Evolutionary conservation across 257 asterid species (phyloP).

Genomic region (Ligustrum vulgare): DNA sequence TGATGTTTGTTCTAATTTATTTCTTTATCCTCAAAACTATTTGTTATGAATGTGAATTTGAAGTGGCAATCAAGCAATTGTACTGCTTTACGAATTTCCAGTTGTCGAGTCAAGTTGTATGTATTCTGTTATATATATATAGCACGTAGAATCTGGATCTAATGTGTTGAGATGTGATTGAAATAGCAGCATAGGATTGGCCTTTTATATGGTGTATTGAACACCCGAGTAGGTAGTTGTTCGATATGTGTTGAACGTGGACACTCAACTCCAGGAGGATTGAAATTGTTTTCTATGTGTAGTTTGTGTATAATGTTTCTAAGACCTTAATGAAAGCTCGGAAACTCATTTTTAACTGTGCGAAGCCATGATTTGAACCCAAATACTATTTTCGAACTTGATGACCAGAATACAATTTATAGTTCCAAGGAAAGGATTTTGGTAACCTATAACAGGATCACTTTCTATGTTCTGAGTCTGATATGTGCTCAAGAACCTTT

Average conservation of each 20-base stretch:
- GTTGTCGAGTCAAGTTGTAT: background rate
- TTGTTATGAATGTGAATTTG: conserved; percentile 31
- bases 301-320: too few relatives aligned
- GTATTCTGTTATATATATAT: too few relatives aligned
- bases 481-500: background rate
- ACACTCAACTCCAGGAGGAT: too few relatives aligned
- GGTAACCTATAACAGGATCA: background rate
- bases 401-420: background rate
- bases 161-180: background rate
- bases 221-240: too few relatives aligned
- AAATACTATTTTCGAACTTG: background rate
- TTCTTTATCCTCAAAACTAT: conserved; percentile 41
- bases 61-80: conserved; percentile 30
- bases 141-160: background rate
- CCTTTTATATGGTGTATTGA: too few relatives aligned
- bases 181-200: background rate
- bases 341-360: too few relatives aligned
- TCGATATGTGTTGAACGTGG: too few relatives aligned
- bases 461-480: background rate
- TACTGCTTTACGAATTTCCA: conserved; percentile 24
- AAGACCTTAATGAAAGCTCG: background rate
- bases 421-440: too few relatives aligned
- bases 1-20: conserved; percentile 23
- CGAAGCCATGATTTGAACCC: background rate
- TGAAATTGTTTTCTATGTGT: too few relatives aligned